phyloP scores from a whole-genome alignment of 305 asterid genomes.

The Coffea humblotiana region DNA sequence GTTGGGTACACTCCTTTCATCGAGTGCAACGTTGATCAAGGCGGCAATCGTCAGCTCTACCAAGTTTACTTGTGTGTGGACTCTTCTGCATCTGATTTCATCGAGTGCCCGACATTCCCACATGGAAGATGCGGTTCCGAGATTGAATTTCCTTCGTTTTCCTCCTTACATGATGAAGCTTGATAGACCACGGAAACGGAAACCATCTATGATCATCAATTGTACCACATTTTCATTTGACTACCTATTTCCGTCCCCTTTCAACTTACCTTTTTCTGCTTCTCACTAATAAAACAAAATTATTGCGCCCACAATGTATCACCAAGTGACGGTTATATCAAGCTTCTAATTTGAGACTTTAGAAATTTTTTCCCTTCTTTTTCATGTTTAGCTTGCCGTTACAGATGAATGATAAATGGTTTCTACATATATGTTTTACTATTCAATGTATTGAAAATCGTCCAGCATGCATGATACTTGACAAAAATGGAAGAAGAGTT shows the following conservation, averaged over 20 bases:
- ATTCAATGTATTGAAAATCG: too few species aligned
- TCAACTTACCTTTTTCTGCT: neutral
- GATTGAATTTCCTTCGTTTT: slow-evolving; percentile 62
- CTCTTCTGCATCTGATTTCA: slow-evolving; percentile 47
- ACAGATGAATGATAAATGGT: too few species aligned
- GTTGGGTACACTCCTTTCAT: slow-evolving; percentile 59
- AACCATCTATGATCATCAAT: neutral
- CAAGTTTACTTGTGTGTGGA: slow-evolving; percentile 77
- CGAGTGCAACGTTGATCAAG: slow-evolving; percentile 63
- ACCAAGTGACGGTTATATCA: neutral
- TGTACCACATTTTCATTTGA: neutral
- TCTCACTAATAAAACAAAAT: neutral
- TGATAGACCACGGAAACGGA: neutral
- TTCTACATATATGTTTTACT: too few species aligned
- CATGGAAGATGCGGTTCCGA: slow-evolving; percentile 53
- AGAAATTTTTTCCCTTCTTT: neutral
- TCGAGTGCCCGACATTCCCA: slow-evolving; percentile 59
- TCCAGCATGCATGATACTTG: too few species aligned
- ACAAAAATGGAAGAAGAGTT: too few species aligned
- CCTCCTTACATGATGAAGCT: neutral
- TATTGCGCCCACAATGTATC: neutral
- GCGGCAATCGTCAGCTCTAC: slow-evolving; percentile 53
- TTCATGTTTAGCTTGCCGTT: neutral
- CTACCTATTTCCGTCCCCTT: neutral
- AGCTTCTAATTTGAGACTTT: neutral